These are phyloP conservation scores for Globisporangium solare DNA, from an alignment of 352 stramenopile species.

Conservation along the genomic window DNA sequence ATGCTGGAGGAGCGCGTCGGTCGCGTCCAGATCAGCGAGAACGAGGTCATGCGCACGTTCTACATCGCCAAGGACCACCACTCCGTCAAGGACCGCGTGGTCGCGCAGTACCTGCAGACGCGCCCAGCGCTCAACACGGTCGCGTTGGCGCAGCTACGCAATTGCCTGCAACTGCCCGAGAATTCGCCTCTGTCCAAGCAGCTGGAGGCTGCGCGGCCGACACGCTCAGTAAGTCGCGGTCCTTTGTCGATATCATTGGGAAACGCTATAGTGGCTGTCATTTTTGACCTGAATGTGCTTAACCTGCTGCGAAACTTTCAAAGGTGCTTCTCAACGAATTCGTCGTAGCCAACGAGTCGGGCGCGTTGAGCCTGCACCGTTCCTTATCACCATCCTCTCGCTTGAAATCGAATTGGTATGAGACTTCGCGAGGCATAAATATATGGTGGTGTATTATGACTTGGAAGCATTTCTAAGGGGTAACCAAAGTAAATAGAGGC, in stretches of 20 bases:
- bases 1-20: constrained; percentile 37
- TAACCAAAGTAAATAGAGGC: too few relatives aligned
- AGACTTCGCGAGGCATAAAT: too few relatives aligned
- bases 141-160: constrained; percentile 46
- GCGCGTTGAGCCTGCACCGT: too few relatives aligned
- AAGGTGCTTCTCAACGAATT: too few relatives aligned
- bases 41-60: constrained; percentile 45
- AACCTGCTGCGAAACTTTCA: too few relatives aligned
- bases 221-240: constrained; percentile 22
- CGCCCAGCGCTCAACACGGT: constrained; percentile 29
- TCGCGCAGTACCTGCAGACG: constrained; percentile 42
- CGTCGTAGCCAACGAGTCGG: too few relatives aligned
- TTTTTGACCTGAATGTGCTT: too few relatives aligned
- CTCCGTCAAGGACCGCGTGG: constrained; percentile 42
- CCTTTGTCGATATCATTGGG: constrained; percentile 44
- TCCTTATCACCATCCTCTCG: too few relatives aligned
- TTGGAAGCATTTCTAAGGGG: too few relatives aligned
- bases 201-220: constrained; percentile 26
- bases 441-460: too few relatives aligned
- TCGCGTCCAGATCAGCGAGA: constrained; percentile 53
- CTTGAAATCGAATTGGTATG: too few relatives aligned
- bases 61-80: constrained; percentile 41
- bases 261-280: constrained; percentile 8
- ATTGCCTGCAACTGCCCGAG: constrained; percentile 40
- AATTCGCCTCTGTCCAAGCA: constrained; percentile 50